Percentiles rank a stretch among this genome's conserved stretches.
Conservation (phyloP, 2,329 filamentous ascomycete genomes). For the Phialemonium atrogriseum region DNA sequence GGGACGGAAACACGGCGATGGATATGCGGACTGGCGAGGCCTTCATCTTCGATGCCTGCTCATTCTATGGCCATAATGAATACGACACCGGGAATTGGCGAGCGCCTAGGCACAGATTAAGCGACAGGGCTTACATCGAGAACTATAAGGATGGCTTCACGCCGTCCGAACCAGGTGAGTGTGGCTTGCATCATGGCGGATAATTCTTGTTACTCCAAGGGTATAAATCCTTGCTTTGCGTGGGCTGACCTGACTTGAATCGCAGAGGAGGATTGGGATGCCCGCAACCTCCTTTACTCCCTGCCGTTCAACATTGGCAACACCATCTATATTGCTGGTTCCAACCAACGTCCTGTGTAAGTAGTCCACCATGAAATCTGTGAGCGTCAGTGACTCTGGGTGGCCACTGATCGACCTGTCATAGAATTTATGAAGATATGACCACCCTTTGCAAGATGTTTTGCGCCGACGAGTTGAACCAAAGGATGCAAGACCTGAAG, state of each 20-base stretch:
- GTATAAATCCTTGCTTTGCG: neutral
- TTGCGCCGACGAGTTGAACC: slow-evolving; percentile 6
- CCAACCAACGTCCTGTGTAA: slow-evolving; percentile 12
- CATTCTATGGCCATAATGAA: slow-evolving; percentile 24
- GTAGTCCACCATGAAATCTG: neutral
- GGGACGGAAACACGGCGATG: slow-evolving; percentile 23
- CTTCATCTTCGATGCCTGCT: slow-evolving; percentile 22
- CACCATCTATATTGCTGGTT: slow-evolving; percentile 10
- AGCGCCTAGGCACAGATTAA: slow-evolving; percentile 14
- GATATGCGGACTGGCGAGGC: slow-evolving; percentile 18
- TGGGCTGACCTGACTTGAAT: no score
- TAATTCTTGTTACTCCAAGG: neutral
- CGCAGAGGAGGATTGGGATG: slow-evolving; percentile 18
- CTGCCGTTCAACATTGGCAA: slow-evolving; percentile 14
- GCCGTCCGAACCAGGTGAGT: slow-evolving; percentile 12
- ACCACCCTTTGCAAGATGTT: slow-evolving; percentile 11
- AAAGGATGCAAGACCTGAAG: neutral
- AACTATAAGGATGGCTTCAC: slow-evolving; percentile 11
- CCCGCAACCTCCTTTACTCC: slow-evolving; percentile 18
- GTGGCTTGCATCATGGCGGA: neutral
- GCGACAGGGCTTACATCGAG: slow-evolving; percentile 10
- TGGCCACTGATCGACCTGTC: neutral
- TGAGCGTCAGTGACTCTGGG: neutral
- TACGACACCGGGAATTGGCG: slow-evolving; percentile 20
- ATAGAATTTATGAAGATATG: slow-evolving; percentile 12